phyloP scores from a whole-genome alignment of 2,329 filamentous ascomycete genomes.

The Aureobasidium sp. region DNA sequence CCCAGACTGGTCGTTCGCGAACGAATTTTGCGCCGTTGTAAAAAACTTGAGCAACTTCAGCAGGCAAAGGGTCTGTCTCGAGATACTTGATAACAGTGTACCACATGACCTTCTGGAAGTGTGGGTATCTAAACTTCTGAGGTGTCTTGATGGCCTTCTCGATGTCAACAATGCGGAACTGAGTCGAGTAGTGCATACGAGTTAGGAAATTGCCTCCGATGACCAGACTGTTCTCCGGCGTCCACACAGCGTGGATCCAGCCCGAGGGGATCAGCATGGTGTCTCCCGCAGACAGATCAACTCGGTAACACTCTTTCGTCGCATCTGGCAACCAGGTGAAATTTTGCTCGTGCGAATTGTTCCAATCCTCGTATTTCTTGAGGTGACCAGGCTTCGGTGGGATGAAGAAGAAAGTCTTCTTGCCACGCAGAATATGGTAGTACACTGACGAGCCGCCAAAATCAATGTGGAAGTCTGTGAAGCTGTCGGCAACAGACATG shows the following conservation, averaged over 20 bases:
- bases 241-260: constrained; percentile 68
- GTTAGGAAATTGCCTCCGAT: constrained; percentile 67
- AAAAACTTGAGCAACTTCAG: constrained; percentile 48
- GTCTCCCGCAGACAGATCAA: constrained; percentile 59
- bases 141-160: constrained; percentile 62
- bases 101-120: constrained; percentile 65
- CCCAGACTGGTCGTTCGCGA: constrained; percentile 50
- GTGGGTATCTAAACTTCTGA: constrained; percentile 59
- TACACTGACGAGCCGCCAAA: constrained; percentile 65
- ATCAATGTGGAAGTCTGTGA: constrained; percentile 66
- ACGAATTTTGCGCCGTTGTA: constrained; percentile 50
- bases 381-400: constrained; percentile 61
- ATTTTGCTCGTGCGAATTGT: constrained; percentile 59
- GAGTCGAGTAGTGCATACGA: constrained; percentile 58
- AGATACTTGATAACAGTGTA: constrained; percentile 59
- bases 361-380: constrained; percentile 66
- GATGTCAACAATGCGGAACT: constrained; percentile 58
- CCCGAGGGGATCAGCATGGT: constrained; percentile 66
- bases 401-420: constrained; percentile 66
- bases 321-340: constrained; percentile 58
- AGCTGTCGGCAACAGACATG: constrained; percentile 65
- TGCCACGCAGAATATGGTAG: constrained; percentile 62
- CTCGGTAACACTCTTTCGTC: constrained; percentile 60
- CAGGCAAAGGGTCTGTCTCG: constrained; percentile 56
- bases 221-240: constrained; percentile 60